Conservation (phyloP, 2,329 filamentous ascomycete species). For the Neoscytalidium dimidiatum region DNA sequence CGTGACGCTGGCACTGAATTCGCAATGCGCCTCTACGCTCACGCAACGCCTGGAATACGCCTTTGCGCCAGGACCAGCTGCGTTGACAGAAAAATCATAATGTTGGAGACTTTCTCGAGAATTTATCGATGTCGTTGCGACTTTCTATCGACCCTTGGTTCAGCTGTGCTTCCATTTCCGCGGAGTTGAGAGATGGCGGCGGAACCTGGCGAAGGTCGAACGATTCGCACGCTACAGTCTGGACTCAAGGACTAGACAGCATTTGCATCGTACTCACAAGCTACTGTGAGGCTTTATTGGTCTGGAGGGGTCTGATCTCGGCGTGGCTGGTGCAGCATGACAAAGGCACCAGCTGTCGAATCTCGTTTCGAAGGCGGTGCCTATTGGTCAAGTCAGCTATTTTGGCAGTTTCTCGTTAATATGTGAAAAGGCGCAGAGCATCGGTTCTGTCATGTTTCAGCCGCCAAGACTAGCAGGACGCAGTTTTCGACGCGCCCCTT, state of each 20-base stretch:
- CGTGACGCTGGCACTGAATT: neutral
- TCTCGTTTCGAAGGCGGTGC: neutral
- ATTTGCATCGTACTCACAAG: neutral
- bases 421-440: neutral
- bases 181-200: neutral
- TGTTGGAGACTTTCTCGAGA: neutral
- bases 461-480: neutral
- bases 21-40: neutral
- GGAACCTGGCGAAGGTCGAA: neutral
- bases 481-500: neutral
- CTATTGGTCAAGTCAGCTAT: neutral
- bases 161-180: neutral
- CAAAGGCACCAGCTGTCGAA: neutral
- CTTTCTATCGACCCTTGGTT: neutral
- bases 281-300: neutral
- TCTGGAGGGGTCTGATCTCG: neutral
- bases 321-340: neutral
- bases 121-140: neutral
- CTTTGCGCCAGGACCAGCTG: neutral
- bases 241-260: too few relatives aligned
- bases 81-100: neutral
- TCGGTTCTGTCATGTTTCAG: neutral
- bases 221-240: neutral
- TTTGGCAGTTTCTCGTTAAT: neutral
- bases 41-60: neutral